A percentile compares a stretch with the other conserved stretches of the same genome.
Conservation (phyloP, 495 filamentous ascomycete genomes). For the Tuber magnatum region DNA sequence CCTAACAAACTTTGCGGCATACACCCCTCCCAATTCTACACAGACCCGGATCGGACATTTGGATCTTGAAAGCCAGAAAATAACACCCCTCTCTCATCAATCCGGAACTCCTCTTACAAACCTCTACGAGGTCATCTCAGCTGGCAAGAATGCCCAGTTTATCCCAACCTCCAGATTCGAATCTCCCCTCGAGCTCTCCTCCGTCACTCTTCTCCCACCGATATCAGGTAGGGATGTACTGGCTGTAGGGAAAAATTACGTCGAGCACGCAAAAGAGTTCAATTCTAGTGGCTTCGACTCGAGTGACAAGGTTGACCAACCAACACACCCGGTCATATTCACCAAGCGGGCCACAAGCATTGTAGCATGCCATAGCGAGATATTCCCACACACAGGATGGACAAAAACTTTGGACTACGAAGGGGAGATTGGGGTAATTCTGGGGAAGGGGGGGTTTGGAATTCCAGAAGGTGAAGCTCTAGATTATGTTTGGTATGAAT, state of each 20-base stretch:
- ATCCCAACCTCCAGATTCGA: slow-evolving; percentile 37
- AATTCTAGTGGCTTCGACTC: slow-evolving; percentile 50
- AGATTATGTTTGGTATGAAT: slow-evolving; percentile 48
- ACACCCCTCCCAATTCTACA: slow-evolving; percentile 33
- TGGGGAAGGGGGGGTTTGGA: slow-evolving; percentile 48
- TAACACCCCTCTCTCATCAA: slow-evolving; percentile 47
- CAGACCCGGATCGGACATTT: slow-evolving; percentile 48
- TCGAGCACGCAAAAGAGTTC: slow-evolving; percentile 50
- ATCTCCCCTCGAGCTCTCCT: slow-evolving; percentile 42
- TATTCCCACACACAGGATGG: slow-evolving; percentile 48
- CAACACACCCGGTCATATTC: slow-evolving; percentile 49
- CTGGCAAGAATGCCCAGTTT: slow-evolving; percentile 41
- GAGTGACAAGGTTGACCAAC: slow-evolving; percentile 48
- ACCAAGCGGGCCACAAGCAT: slow-evolving; percentile 53
- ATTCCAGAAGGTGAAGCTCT: slow-evolving; percentile 47
- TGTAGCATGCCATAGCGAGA: slow-evolving; percentile 47
- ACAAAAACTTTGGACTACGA: slow-evolving; percentile 52
- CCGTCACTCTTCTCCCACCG: slow-evolving; percentile 46
- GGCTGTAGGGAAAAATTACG: slow-evolving; percentile 53
- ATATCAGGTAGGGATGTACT: slow-evolving; percentile 50
- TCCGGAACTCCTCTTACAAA: slow-evolving; percentile 48
- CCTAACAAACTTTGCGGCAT: slow-evolving; percentile 44
- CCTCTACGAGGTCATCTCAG: slow-evolving; percentile 49
- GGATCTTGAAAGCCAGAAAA: slow-evolving; percentile 42
- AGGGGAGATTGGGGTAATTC: slow-evolving; percentile 53